Percentiles rank a stretch among this genome's conserved stretches.
Conservation (phyloP, 768 basidiomycete genomes). For the Suillus variegatus region DNA sequence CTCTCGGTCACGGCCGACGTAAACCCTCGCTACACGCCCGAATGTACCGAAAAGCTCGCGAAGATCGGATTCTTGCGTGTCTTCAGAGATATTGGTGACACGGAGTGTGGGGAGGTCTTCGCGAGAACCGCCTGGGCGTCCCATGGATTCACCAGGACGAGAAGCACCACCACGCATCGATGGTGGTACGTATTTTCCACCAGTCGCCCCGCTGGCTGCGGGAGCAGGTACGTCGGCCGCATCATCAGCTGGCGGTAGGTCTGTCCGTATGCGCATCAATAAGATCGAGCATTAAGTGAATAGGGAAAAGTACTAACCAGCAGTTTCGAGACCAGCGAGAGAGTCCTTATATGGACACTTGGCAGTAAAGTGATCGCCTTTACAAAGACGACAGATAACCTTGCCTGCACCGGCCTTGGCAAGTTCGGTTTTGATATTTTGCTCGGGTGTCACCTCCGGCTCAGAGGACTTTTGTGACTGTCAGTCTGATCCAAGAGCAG, state of each 20-base stretch:
- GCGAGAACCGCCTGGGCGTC: constrained; percentile 50
- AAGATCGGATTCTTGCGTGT: constrained; percentile 92
- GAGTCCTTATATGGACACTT: constrained; percentile 99
- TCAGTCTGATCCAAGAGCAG: neutral
- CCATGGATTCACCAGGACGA: constrained; percentile 77
- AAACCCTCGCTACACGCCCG: constrained; percentile 85
- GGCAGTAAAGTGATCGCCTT: constrained; percentile 96
- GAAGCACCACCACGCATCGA: constrained; percentile 78
- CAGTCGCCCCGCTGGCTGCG: constrained; percentile 37
- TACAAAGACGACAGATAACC: constrained; percentile 90
- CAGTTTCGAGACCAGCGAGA: constrained; percentile 71
- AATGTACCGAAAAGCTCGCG: constrained; percentile 88
- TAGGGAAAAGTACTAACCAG: constrained; percentile 39
- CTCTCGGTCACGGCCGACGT: constrained; percentile 92
- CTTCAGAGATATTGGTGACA: constrained; percentile 95
- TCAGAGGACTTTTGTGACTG: constrained; percentile 51
- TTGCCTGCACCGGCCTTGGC: constrained; percentile 81
- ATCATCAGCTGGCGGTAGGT: constrained; percentile 40
- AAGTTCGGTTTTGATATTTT: constrained; percentile 64
- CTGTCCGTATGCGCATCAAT: constrained; percentile 19
- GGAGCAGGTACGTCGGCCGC: constrained; percentile 32
- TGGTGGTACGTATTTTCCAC: constrained; percentile 93
- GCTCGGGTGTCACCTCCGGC: constrained; percentile 64
- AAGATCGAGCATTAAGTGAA: constrained; percentile 3
- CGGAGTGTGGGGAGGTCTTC: constrained; percentile 96